Evolutionary conservation across 2,329 filamentous ascomycete genomes (phyloP), one percentile per base, ranked within the genome.

Genomic region (Monosporascus sp.): DNA sequence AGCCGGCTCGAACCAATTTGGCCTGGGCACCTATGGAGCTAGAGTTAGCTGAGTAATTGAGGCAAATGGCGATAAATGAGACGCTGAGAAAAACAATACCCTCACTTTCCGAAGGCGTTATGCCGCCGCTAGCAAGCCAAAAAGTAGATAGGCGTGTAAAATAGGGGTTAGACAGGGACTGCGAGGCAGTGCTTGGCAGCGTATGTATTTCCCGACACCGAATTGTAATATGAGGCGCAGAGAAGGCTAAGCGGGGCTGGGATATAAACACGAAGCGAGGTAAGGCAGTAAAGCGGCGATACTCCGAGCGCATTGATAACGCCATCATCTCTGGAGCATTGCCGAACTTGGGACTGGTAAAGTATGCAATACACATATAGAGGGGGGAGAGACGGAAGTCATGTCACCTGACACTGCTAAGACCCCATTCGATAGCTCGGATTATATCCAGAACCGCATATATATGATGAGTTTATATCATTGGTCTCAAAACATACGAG

Each of bases 91-190:
- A 48, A 22, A 37, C 49, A 67, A 60, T 65, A 82, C 80, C 75
- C 71, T 82, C 82, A 50, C 78, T 75, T 44, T 80, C 73, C 25
- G 74, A 74, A 41, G 77, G 74, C 54, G 84, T 77, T 51, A 89
- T 82, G 7, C 87, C 85, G 44, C 86, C 85, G 1, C 86, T 89
- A 2, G 91, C 90, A 27, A 86, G 78, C 90, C 92, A 97, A 70
- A 91, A 81, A 46, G 77, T 85, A 3, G 90, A 93, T 9, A 93
- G 70, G 57, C 86, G 62, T 46, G 63, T 53, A 41, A 62, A 63
- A 18, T 44, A 24, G 24, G 24, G 15, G 7, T 31, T 18, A 15
- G 17, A 41, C 1, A 41, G 17, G 18, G 18, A 20, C 17, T 7
- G 38, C 38, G 24, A 46, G 24, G 43, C 22, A 46, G 43, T 25